These are phyloP conservation scores for Solanum sejunctum DNA, from an alignment of 257 asterid species.

Conservation along the genomic window DNA sequence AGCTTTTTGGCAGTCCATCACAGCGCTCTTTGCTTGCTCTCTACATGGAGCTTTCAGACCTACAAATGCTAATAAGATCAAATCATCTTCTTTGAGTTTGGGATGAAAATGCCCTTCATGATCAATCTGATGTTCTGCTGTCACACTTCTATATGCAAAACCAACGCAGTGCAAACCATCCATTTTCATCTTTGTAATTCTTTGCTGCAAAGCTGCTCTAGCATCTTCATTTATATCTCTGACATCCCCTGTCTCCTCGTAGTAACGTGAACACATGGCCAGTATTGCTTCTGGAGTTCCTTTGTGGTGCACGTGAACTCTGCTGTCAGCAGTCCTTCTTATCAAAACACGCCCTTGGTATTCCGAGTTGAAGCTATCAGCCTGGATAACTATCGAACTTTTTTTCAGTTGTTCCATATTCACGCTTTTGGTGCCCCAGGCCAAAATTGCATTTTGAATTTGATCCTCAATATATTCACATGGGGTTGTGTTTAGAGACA, in stretches of 20 bases:
- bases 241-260: constrained; percentile 14
- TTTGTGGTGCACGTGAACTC: constrained; percentile 31
- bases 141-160: constrained; percentile 26
- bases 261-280: constrained; percentile 32
- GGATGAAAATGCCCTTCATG: neutral
- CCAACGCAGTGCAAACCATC: constrained; percentile 48
- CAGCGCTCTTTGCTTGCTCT: constrained; percentile 37
- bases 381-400: constrained; percentile 16
- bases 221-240: constrained; percentile 10
- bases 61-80: constrained; percentile 33
- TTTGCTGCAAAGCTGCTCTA: constrained; percentile 15
- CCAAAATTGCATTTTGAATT: constrained; percentile 35
- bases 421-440: constrained; percentile 36
- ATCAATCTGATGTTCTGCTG: neutral
- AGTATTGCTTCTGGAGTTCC: constrained; percentile 57
- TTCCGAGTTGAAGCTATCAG: constrained; percentile 29
- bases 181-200: constrained; percentile 39
- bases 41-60: constrained; percentile 54
- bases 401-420: constrained; percentile 22
- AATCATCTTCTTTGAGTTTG: constrained; percentile 15
- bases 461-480: constrained; percentile 31
- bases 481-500: constrained; percentile 21
- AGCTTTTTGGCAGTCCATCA: constrained; percentile 34
- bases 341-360: constrained; percentile 28
- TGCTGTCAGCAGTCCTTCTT: neutral